These are phyloP conservation scores for Globisporangium emineosum DNA, from an alignment of 352 stramenopile genomes.

Conservation along the genomic window DNA sequence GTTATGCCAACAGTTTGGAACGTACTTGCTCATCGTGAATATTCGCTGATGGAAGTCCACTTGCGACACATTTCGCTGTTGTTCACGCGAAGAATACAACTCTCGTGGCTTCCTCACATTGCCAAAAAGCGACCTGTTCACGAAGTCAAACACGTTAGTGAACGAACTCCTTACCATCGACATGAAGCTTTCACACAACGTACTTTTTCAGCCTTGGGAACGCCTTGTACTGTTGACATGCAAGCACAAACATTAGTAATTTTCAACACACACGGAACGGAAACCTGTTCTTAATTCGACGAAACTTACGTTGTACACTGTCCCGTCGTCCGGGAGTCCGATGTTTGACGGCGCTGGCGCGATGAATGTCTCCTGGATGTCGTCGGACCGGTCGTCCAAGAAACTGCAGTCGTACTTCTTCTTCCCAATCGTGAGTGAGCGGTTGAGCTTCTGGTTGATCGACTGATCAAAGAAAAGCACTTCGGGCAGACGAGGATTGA, in stretches of 20 bases:
- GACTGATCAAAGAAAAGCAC: constrained; percentile 86
- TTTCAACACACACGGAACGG: not conserved
- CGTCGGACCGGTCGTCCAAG: constrained; percentile 67
- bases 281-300: not conserved
- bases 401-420: constrained; percentile 86
- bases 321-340: constrained; percentile 72
- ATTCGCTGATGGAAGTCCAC: constrained; percentile 75
- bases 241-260: not conserved
- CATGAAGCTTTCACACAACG: too few relatives aligned
- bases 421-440: constrained; percentile 66
- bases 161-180: not conserved
- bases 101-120: constrained; percentile 75
- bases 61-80: constrained; percentile 70
- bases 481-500: constrained; percentile 58
- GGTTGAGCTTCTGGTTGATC: constrained; percentile 86
- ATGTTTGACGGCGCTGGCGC: constrained; percentile 76
- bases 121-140: constrained; percentile 53
- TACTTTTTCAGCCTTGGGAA: constrained; percentile 84
- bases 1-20: not conserved
- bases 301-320: constrained; percentile 60
- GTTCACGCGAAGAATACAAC: constrained; percentile 62
- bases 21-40: constrained; percentile 61
- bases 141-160: not conserved
- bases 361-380: constrained; percentile 84
- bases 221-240: constrained; percentile 57